A percentile compares a stretch with the other conserved stretches of the same genome.
These are phyloP conservation scores for Tausonia pullulans DNA, from an alignment of 1,284 basidiomycete genomes.

Conservation along the genomic window DNA sequence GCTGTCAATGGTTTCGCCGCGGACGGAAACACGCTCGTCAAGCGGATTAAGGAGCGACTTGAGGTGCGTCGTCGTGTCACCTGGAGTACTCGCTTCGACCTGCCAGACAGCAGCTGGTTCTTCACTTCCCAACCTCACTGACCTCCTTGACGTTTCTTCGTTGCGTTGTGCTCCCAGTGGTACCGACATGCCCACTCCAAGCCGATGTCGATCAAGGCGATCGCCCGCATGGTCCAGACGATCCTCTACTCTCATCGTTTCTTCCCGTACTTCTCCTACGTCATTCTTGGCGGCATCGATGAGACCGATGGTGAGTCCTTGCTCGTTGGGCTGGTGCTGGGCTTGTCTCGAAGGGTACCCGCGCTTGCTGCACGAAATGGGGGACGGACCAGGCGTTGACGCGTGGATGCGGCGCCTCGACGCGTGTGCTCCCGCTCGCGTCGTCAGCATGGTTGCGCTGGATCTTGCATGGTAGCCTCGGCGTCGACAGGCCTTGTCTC, in stretches of 20 bases:
- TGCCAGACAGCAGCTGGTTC: too few species aligned
- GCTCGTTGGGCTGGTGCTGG: background rate
- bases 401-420: too few species aligned
- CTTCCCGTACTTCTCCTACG: conserved; percentile 94
- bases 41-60: conserved; percentile 80
- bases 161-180: conserved; percentile 48
- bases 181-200: conserved; percentile 88
- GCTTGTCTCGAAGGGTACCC: too few species aligned
- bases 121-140: background rate
- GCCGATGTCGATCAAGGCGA: conserved; percentile 81
- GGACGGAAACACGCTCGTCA: conserved; percentile 90
- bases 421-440: too few species aligned
- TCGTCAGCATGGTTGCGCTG: too few species aligned
- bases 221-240: conserved; percentile 86
- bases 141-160: background rate
- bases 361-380: too few species aligned
- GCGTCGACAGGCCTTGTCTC: too few species aligned
- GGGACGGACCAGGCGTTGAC: too few species aligned
- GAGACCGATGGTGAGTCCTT: conserved; percentile 64
- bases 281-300: conserved; percentile 86
- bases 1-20: conserved; percentile 92
- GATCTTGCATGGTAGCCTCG: too few species aligned
- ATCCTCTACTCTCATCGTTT: conserved; percentile 89
- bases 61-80: conserved; percentile 47
- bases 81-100: too few species aligned